These are phyloP conservation scores for Anethum foeniculum DNA, from an alignment of 140 eudicot species.

Conservation along the genomic window DNA sequence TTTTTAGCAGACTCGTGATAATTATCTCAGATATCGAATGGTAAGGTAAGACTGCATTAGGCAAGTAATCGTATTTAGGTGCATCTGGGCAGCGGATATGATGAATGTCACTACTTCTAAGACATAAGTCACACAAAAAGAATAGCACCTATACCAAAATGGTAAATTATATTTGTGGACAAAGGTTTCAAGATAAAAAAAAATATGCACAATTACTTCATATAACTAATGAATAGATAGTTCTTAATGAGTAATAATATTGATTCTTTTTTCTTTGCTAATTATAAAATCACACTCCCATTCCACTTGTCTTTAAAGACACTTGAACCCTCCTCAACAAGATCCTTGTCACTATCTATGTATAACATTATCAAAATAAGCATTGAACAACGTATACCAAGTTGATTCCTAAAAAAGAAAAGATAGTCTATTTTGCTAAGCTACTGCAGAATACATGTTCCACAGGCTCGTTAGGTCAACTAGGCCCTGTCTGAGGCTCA, in stretches of 20 bases:
- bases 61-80: background rate
- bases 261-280: background rate
- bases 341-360: background rate
- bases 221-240: background rate
- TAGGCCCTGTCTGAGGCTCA: background rate
- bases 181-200: background rate
- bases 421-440: background rate
- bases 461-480: background rate
- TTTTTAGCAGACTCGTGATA: too few species aligned
- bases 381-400: background rate
- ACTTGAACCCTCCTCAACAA: background rate
- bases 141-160: background rate
- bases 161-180: background rate
- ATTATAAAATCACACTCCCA: background rate
- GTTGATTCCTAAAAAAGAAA: background rate
- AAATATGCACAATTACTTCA: background rate
- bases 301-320: background rate
- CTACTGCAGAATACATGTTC: background rate
- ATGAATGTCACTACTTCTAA: background rate
- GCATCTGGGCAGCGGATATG: background rate
- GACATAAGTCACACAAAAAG: background rate
- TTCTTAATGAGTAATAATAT: background rate
- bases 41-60: background rate
- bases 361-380: background rate
- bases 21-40: too few species aligned